Base-by-base conservation (phyloP, 345 rosid genomes). In the Aegle marmelos region DNA sequence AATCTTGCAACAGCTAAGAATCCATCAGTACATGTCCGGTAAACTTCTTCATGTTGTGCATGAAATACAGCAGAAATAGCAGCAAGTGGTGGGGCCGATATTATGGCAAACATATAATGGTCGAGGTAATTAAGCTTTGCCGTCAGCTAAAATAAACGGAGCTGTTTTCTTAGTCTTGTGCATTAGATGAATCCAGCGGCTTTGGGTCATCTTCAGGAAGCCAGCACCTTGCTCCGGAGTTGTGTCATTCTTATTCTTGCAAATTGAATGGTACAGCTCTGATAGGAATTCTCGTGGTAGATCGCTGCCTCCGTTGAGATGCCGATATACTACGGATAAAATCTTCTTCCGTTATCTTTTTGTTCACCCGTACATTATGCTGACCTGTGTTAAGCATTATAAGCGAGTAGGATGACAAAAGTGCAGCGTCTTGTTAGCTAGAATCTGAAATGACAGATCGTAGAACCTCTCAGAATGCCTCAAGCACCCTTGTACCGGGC, bases 121-220 rank as follows among this genome's bases (percentile, higher is more conserved):
- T 96, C 98, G 76, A 94, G 98, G 87, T 91, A n/a, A n/a, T n/a
- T n/a, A 87, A 76, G 98, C 90, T 83, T 84, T 84, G 72, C 95
- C 90, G 85, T 96, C 91, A 59, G 95, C 88, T 69, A 90, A 60
- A 79, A 94, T 90, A 78, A 85, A 94, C 1, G 98, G 98, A 70
- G 99, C 90, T 27, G 97, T 89, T 90, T 91, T 92, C 89, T 86
- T 92, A 73, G 95, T 92, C 83, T 94, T 94, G 87, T 88, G 98
- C 98, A 96, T 89, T 83, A 96, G 86, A 87, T 96, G 98, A 79
- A 93, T 96, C 99, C 99, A 96, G 68, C 98, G 98, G 78, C 99
- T 96, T 22, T 95, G 98, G 68, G 88, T 96, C 98, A 96, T 94
- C 79, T 94, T 98, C 79, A 95, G 94, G 83, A 84, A 94, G 79